These are phyloP conservation scores for Rhodotorula diobovata DNA, from an alignment of 768 basidiomycete species.

Conservation along the genomic window DNA sequence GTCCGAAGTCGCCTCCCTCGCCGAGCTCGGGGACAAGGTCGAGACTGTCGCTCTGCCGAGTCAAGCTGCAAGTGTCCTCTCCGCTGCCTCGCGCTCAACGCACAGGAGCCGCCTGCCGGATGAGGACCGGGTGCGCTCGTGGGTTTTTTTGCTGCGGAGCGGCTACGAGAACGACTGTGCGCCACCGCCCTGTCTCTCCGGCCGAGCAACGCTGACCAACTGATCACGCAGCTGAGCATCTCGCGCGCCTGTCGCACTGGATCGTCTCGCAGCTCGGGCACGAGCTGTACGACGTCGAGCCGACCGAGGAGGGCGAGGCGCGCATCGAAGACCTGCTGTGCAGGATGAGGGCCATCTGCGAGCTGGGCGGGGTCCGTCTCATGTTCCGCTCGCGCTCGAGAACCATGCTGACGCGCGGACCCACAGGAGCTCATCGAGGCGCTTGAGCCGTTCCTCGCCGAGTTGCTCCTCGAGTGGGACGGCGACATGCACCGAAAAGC, in stretches of 20 bases:
- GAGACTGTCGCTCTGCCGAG: neutral
- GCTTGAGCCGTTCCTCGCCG: conserved; percentile 4
- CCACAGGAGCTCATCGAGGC: conserved; percentile 17
- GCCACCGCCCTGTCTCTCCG: neutral
- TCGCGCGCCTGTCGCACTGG: neutral
- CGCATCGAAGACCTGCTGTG: conserved; percentile 1
- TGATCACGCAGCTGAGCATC: neutral
- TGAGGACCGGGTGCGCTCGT: neutral
- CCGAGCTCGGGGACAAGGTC: neutral
- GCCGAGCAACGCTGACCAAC: rapidly evolving
- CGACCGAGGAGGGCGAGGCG: neutral
- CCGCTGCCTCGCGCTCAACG: neutral
- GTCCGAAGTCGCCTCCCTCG: neutral
- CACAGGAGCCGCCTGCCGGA: conserved; percentile 1
- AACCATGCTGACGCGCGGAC: neutral
- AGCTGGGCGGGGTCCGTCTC: conserved; percentile 19
- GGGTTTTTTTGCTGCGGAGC: neutral
- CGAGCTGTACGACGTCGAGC: conserved; percentile 3
- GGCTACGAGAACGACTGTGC: neutral
- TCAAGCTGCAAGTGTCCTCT: conserved; percentile 4
- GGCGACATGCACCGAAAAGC: neutral
- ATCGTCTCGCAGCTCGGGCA: neutral
- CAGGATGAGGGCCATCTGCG: conserved; percentile 4
- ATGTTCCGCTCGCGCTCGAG: neutral
- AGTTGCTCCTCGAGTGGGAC: conserved; percentile 7